phyloP scores from a whole-genome alignment of 495 filamentous ascomycete species.

The Diplogelasinospora grovesii region DNA sequence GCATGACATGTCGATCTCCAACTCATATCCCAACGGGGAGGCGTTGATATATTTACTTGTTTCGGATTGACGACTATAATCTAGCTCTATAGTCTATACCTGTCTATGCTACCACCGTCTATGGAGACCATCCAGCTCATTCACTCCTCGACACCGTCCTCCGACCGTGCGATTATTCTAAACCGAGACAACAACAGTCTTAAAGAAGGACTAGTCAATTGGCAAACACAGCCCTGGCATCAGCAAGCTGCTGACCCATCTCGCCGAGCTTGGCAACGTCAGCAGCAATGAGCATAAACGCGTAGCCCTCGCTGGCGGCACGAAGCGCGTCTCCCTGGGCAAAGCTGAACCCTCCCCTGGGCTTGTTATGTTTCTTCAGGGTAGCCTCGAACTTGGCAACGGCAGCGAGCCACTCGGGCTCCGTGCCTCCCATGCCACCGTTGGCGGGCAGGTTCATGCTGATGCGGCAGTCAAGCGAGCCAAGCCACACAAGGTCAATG shows the following conservation, averaged over 20 bases:
- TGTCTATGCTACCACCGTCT: too few species aligned
- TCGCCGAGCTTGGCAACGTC: constrained; percentile 23
- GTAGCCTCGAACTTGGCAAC: constrained; percentile 25
- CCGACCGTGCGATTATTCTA: too few species aligned
- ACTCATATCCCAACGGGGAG: too few species aligned
- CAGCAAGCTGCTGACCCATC: constrained; percentile 11
- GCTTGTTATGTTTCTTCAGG: constrained; percentile 38
- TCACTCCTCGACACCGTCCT: too few species aligned
- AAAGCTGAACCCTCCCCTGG: constrained; percentile 18
- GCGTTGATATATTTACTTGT: too few species aligned
- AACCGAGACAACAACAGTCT: too few species aligned
- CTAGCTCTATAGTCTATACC: too few species aligned
- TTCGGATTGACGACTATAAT: too few species aligned
- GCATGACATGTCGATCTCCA: too few species aligned
- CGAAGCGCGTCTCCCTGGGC: constrained; percentile 16
- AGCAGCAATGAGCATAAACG: constrained; percentile 16
- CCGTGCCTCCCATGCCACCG: constrained; percentile 18
- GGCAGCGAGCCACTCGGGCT: constrained; percentile 35
- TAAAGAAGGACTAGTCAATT: too few species aligned
- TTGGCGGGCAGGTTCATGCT: constrained; percentile 32
- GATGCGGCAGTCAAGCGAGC: constrained; percentile 34
- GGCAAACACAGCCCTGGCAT: constrained; percentile 10
- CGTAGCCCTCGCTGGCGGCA: constrained; percentile 15
- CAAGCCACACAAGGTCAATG: constrained; percentile 41
- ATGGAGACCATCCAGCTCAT: too few species aligned